Conservation (phyloP, 2,329 filamentous ascomycete species). For the Penicillium sp. region DNA sequence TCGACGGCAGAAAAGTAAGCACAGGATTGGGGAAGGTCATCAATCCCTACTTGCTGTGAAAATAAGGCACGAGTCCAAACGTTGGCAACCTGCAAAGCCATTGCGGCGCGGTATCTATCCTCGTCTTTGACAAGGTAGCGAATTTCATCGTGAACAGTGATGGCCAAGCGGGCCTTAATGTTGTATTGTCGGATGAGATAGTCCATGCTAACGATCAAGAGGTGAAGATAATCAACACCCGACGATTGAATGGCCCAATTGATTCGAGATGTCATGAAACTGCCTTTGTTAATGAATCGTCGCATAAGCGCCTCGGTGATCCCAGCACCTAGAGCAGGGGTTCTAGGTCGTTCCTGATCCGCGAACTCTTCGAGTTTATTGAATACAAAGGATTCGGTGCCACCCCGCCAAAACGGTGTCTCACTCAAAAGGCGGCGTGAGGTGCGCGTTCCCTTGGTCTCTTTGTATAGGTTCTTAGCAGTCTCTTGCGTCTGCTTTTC, state of each 20-base stretch:
- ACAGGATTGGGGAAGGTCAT: constrained; percentile 89
- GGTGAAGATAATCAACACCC: constrained; percentile 93
- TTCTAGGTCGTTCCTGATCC: constrained; percentile 85
- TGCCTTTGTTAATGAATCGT: constrained; percentile 80
- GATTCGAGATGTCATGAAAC: constrained; percentile 92
- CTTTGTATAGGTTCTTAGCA: constrained; percentile 76
- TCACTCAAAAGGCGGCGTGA: constrained; percentile 69
- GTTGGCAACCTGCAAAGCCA: constrained; percentile 92
- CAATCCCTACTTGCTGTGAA: constrained; percentile 90
- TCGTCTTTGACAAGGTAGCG: constrained; percentile 82
- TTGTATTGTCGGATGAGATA: constrained; percentile 84
- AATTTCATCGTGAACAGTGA: constrained; percentile 98
- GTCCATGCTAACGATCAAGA: constrained; percentile 92
- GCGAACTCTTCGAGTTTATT: constrained; percentile 98
- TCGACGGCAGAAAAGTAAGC: constrained; percentile 96
- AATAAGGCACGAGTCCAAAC: constrained; percentile 98
- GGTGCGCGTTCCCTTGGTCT: constrained; percentile 88
- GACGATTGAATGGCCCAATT: constrained; percentile 99
- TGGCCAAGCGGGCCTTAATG: constrained; percentile 77
- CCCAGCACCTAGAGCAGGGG: constrained; percentile 86
- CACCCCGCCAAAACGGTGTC: constrained; percentile 86
- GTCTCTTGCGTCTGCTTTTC: constrained; percentile 74
- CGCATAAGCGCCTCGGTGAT: constrained; percentile 95
- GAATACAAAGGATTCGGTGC: constrained; percentile 96
- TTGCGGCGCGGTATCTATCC: constrained; percentile 83